Evolutionary conservation across 371 early-diverging fungal species (phyloP), one percentile per base, ranked within the genome.

Genomic region (Chytridium lagenaria): DNA sequence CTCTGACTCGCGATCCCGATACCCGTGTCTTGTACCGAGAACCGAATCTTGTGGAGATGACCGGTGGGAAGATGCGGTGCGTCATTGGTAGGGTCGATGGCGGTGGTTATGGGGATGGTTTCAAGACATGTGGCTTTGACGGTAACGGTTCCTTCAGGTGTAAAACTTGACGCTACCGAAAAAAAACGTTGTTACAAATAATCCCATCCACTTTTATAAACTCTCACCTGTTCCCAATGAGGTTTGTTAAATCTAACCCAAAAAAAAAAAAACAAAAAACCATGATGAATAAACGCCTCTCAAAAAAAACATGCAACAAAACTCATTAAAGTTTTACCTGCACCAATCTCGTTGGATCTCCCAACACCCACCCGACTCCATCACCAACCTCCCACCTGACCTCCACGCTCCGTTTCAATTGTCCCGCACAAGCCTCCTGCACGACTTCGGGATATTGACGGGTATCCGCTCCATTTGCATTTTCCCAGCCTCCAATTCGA

Each of bases 11-110:
- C 19, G 39, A 79, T 70, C 15, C 73, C 76, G 28, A 67, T 64
- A 16, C 79, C 79, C 33, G 79, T 75, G 50, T 79, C 79, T 51
- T 73, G 69, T 16, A 77, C 71, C 50, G 66, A 67, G 59, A 77
- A 77, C 0, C 69, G 68, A 19, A 76, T 36, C 3, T 40, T n/a
- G 36, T 34, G 37, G 28, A 65, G 67, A 34, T 68, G 61, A 7
- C 39, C 57, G 19, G 16, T 37, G 12, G 28, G 61, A 50, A 49
- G 31, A 33, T 22, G 65, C 34, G 16, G 26, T n/a, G 59, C 19
- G 23, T 38, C 39, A 33, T 68, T 16, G 28, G 51, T 30, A 28
- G 44, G 37, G 2, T 37, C 39, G 2, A 34, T 12, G 5, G 36
- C 12, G 5, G 61, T 61, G 61, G 66, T 19, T 15, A 28, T 22